phyloP scores from a whole-genome alignment of 768 basidiomycete genomes.

The Suillus weaverae region DNA sequence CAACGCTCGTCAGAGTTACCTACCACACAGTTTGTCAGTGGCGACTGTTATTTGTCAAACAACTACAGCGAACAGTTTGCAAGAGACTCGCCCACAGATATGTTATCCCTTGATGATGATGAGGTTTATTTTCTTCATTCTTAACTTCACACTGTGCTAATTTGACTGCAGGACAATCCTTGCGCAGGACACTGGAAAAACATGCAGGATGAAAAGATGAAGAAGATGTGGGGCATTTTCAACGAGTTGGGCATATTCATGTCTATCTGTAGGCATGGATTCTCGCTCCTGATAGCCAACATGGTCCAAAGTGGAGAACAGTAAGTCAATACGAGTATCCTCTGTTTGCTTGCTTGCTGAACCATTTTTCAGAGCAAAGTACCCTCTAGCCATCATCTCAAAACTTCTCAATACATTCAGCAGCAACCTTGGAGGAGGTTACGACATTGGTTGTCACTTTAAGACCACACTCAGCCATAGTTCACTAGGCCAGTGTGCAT shows the following conservation, averaged over 20 bases:
- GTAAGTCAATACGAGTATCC: too few species aligned
- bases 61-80: too few species aligned
- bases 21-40: too few species aligned
- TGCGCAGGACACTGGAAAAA: conserved; percentile 21
- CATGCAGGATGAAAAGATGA: conserved; percentile 10
- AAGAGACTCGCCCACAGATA: too few species aligned
- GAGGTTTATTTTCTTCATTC: too few species aligned
- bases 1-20: too few species aligned
- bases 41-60: too few species aligned
- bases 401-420: conserved; percentile 15
- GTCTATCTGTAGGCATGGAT: conserved; percentile 23
- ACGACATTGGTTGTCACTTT: conserved; percentile 24
- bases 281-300: too few species aligned
- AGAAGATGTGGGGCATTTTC: conserved; percentile 22
- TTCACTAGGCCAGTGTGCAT: conserved; percentile 6
- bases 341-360: neutral
- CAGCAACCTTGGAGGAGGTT: conserved; percentile 14
- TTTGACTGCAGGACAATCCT: conserved; percentile 5
- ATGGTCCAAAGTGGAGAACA: too few species aligned
- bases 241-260: conserved; percentile 16
- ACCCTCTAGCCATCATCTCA: conserved; percentile 15
- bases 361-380: conserved; percentile 24
- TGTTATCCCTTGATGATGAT: too few species aligned
- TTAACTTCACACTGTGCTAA: too few species aligned
- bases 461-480: conserved; percentile 13